Conservation (phyloP, 345 rosid genomes). For the Eucalyptus melliodora region DNA sequence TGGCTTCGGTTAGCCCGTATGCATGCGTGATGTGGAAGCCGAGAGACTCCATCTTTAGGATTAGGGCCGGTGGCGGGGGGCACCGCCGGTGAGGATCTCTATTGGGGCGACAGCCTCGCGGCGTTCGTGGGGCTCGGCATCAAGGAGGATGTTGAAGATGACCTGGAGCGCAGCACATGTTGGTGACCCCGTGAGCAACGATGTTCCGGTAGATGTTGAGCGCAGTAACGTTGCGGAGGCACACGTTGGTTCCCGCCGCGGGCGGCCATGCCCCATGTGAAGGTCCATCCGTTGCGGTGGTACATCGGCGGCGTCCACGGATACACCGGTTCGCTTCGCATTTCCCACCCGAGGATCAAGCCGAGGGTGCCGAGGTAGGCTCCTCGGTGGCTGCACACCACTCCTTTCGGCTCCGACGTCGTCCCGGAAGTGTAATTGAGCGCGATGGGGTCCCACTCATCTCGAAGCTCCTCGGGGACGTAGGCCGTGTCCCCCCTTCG, state of each 20-base stretch:
- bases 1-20: slow-evolving; percentile 71
- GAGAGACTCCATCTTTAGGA: slow-evolving; percentile 27
- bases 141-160: slow-evolving; percentile 49
- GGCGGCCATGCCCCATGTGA: slow-evolving; percentile 67
- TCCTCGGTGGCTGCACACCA: slow-evolving; percentile 64
- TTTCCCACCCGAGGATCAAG: slow-evolving; percentile 48
- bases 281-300: slow-evolving; percentile 80
- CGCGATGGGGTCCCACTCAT: slow-evolving; percentile 66
- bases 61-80: slow-evolving; percentile 52
- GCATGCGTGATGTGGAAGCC: slow-evolving; percentile 61
- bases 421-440: slow-evolving; percentile 75
- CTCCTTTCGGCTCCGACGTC: slow-evolving; percentile 63
- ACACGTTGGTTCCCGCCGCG: slow-evolving; percentile 68
- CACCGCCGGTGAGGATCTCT: slow-evolving; percentile 62
- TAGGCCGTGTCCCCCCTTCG: slow-evolving; percentile 13
- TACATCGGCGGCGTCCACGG: slow-evolving; percentile 78
- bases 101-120: slow-evolving; percentile 16
- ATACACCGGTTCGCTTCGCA: slow-evolving; percentile 54
- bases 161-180: slow-evolving; percentile 79
- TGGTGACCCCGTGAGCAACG: slow-evolving; percentile 41
- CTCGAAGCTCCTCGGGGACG: not conserved
- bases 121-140: slow-evolving; percentile 28
- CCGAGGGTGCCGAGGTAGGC: slow-evolving; percentile 56
- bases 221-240: slow-evolving; percentile 53
- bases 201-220: slow-evolving; percentile 32